Percentiles rank a stretch among this genome's conserved stretches.
phyloP scores from a whole-genome alignment of 2,329 filamentous ascomycete species.

The Eutypella sp. region DNA sequence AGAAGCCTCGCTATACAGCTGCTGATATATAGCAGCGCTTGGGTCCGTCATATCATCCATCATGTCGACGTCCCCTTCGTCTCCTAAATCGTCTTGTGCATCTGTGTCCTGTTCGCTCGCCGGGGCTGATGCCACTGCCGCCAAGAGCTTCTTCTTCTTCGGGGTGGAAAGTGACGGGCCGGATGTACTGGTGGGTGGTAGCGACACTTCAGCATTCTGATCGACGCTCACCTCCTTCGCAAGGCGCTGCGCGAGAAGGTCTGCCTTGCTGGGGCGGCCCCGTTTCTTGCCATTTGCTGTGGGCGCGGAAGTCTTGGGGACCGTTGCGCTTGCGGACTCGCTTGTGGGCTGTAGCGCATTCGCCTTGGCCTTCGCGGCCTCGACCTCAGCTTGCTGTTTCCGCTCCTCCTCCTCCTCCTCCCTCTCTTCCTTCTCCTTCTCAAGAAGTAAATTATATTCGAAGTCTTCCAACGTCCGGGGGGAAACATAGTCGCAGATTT shows the following conservation, averaged over 20 bases:
- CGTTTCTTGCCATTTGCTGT: constrained; percentile 12
- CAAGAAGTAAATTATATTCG: constrained; percentile 42
- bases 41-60: constrained; percentile 22
- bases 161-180: constrained; percentile 37
- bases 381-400: constrained; percentile 19
- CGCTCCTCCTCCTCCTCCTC: constrained; percentile 31
- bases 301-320: constrained; percentile 3
- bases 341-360: too few relatives aligned
- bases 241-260: constrained; percentile 16
- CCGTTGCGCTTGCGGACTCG: too few relatives aligned
- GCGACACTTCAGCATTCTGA: constrained; percentile 20
- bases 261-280: constrained; percentile 24
- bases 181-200: constrained; percentile 22
- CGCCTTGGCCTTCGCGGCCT: too few relatives aligned
- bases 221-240: constrained; percentile 16
- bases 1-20: constrained; percentile 17
- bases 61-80: constrained; percentile 6
- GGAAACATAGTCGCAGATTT: constrained; percentile 55
- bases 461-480: constrained; percentile 51
- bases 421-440: constrained; percentile 34
- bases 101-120: neutral
- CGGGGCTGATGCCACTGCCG: constrained; percentile 4
- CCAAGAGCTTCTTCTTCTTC: constrained; percentile 28
- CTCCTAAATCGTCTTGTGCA: constrained; percentile 18
- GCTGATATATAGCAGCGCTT: constrained; percentile 22